Evolutionary conservation across 2,329 filamentous ascomycete species (phyloP), one percentile per base, ranked within the genome.

Genomic region (Fusarium torulosum): DNA sequence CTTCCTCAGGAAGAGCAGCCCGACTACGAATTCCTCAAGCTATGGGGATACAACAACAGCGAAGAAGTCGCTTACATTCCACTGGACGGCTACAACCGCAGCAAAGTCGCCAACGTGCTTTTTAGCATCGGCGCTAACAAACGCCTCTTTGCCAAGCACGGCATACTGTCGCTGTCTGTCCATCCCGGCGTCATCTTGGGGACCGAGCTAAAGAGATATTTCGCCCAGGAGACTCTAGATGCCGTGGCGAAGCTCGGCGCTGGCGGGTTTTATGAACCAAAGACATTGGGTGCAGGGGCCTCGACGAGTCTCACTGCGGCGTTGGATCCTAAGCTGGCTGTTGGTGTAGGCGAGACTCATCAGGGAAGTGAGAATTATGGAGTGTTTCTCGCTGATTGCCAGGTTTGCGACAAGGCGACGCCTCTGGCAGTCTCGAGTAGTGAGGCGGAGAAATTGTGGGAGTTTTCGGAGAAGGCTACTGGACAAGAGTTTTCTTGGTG

Each of bases 291-390:
- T 0, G 59, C 57, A 1, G 59, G 59, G 4, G 41, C 57, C 19
- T 62, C 59, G 11, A 62, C 59, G 2, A 45, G 59, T 20, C 59
- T 62, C 7, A 49, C 61, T 11, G 57, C 57, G 2, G 59, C 57
- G 0, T 13, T 62, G 15, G 59, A 62, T 6, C 47, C 57, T 0
- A 47, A 62, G 29, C 20, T 62, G 31, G 42, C 57, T 0, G 20
- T 9, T 0, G 41, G 23, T 3, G 19, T 62, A 9, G 41, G 59
- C 1, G 59, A 62, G 20, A 58, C 20, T 25, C 7, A 31, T 6
- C n/a, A 50, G 2, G 59, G 41, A 2, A 46, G 29, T 8, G 42
- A 55, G 20, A 62, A 62, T 23, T 46, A 47, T 4, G 59, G 59
- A 43, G 4, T 47, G 0, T 62, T 19, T 17, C 47, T 62, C 2